A percentile compares a stretch with the other conserved stretches of the same genome.
Conservation (phyloP, 2,329 filamentous ascomycete species). For the Anisogramma anomala region DNA sequence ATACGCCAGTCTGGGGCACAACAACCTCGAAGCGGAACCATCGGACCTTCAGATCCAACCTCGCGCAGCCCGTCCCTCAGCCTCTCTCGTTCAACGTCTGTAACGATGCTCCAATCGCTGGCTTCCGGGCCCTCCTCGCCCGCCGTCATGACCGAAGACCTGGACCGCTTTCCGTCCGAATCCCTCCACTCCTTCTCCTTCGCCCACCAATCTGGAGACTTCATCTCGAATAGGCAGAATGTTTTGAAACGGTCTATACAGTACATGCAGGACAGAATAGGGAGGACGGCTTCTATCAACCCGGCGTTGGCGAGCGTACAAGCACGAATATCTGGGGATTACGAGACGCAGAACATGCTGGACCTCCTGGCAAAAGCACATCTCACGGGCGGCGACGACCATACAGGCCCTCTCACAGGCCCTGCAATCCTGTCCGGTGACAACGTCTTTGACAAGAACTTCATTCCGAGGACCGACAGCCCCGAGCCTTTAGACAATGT, state of each 20-base stretch:
- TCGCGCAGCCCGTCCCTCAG: slow-evolving; percentile 46
- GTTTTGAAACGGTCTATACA: slow-evolving; percentile 88
- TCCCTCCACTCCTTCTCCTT: slow-evolving; percentile 98
- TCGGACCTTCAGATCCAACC: slow-evolving; percentile 47
- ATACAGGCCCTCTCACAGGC: slow-evolving; percentile 62
- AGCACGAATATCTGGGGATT: slow-evolving; percentile 68
- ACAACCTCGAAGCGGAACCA: slow-evolving; percentile 50
- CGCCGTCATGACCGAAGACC: slow-evolving; percentile 65
- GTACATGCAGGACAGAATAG: slow-evolving; percentile 88
- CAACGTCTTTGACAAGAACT: slow-evolving; percentile 79
- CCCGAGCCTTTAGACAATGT: slow-evolving; percentile 32
- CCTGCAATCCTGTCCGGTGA: slow-evolving; percentile 61
- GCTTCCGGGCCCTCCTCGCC: slow-evolving; percentile 60
- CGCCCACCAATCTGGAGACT: slow-evolving; percentile 86
- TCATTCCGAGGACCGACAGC: slow-evolving; percentile 44
- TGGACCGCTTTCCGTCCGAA: slow-evolving; percentile 85
- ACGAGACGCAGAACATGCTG: slow-evolving; percentile 82
- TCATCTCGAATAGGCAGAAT: slow-evolving; percentile 83
- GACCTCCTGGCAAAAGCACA: slow-evolving; percentile 76
- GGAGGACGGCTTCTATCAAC: slow-evolving; percentile 60
- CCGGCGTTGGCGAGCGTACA: slow-evolving; percentile 73
- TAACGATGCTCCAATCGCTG: slow-evolving; percentile 51
- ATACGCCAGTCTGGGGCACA: slow-evolving; percentile 69
- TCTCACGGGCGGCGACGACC: slow-evolving; percentile 55
- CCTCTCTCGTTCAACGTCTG: slow-evolving; percentile 57